phyloP scores from a whole-genome alignment of 345 rosid genomes.

The Eucalyptus sideroxylon region DNA sequence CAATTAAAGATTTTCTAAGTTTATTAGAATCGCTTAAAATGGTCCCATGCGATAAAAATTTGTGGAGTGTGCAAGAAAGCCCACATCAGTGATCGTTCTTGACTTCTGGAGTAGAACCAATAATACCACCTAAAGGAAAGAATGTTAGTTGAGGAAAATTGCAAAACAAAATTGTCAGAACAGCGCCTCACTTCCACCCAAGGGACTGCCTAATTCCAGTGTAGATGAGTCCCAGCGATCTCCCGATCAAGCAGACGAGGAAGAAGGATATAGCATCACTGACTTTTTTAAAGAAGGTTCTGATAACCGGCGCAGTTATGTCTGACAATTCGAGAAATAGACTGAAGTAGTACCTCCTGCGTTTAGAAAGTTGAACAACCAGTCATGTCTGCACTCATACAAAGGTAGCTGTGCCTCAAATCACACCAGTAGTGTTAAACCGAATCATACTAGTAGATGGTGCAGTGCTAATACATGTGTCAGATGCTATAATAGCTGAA shows the following conservation, averaged over 20 bases:
- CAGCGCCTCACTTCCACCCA: conserved; percentile 58
- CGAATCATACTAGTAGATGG: not conserved
- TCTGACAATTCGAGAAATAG: conserved; percentile 78
- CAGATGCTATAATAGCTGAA: not conserved
- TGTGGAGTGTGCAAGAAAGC: not conserved
- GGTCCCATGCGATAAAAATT: not conserved
- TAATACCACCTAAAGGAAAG: not conserved
- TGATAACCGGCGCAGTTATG: conserved; percentile 65
- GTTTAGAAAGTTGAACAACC: not conserved
- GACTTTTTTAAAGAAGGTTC: conserved; percentile 52
- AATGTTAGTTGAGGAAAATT: not conserved
- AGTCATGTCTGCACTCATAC: not conserved
- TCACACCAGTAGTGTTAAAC: not conserved
- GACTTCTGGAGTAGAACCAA: not conserved
- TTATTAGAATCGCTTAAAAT: not conserved
- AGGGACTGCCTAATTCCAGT: conserved; percentile 91
- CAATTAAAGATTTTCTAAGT: not conserved
- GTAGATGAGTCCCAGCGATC: conserved; percentile 80
- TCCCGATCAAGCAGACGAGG: conserved; percentile 77
- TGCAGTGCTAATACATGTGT: not conserved
- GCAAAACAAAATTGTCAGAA: not conserved
- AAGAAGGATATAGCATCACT: conserved; percentile 76
- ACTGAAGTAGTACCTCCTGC: conserved; percentile 88
- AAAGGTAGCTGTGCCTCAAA: not conserved
- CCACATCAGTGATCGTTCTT: not conserved